Percentiles rank a stretch among this genome's conserved stretches.
phyloP scores from a whole-genome alignment of 2,329 filamentous ascomycete genomes.

The Stylonectria norvegica region DNA sequence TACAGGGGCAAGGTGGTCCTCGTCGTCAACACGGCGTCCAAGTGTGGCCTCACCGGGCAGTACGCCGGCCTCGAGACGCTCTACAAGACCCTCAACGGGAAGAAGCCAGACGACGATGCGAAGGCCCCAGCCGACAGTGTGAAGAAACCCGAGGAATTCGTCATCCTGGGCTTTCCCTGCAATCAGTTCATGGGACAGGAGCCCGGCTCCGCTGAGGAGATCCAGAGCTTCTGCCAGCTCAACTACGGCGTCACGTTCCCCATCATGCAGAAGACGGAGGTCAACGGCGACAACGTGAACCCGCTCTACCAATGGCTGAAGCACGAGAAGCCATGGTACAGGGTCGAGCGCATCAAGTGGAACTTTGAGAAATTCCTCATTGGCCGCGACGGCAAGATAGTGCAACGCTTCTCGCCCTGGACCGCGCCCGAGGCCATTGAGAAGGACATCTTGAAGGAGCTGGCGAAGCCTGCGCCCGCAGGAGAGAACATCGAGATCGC shows the following conservation, averaged over 20 bases:
- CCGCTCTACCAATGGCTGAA: slow-evolving; percentile 79
- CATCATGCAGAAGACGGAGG: slow-evolving; percentile 85
- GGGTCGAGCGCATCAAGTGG: slow-evolving; percentile 93
- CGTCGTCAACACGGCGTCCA: slow-evolving; percentile 95
- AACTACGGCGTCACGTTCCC: slow-evolving; percentile 94
- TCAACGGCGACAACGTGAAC: slow-evolving; percentile 80
- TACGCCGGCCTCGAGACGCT: slow-evolving; percentile 87
- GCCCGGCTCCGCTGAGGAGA: slow-evolving; percentile 76
- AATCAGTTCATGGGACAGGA: slow-evolving; percentile 96
- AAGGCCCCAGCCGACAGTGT: too few relatives aligned
- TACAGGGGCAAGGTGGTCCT: slow-evolving; percentile 92
- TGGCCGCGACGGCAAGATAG: slow-evolving; percentile 79
- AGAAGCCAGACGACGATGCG: slow-evolving; percentile 66
- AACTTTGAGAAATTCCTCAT: slow-evolving; percentile 99
- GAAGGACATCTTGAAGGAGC: slow-evolving; percentile 69
- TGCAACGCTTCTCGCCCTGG: slow-evolving; percentile 80
- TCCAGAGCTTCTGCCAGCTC: slow-evolving; percentile 80
- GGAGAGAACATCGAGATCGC: too few relatives aligned
- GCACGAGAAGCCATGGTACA: slow-evolving; percentile 74
- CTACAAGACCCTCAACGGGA: slow-evolving; percentile 71
- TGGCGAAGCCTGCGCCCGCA: too few relatives aligned
- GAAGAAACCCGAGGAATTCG: slow-evolving; percentile 71
- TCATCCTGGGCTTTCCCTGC: slow-evolving; percentile 93
- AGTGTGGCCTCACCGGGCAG: slow-evolving; percentile 98
- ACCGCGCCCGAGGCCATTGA: slow-evolving; percentile 83